These are phyloP conservation scores for Nadsonia fulvescens DNA, from an alignment of 805 yeast species.

Conservation along the genomic window DNA sequence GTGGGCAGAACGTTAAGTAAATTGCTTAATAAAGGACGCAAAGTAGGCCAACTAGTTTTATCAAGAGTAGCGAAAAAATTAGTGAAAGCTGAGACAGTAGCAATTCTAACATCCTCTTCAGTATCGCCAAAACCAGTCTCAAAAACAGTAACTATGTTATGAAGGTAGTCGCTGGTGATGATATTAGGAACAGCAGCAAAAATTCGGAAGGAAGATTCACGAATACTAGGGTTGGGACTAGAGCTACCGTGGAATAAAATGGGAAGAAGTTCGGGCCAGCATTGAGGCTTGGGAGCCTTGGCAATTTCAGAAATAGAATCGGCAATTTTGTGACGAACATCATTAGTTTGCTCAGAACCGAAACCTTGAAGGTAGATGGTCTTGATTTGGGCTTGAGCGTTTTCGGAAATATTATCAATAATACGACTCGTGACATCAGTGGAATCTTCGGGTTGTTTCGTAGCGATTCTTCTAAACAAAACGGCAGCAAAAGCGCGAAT, in stretches of 20 bases:
- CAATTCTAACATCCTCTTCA: slow-evolving; percentile 69
- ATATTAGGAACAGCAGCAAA: slow-evolving; percentile 70
- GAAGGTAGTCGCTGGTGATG: slow-evolving; percentile 39
- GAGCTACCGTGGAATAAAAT: slow-evolving; percentile 49
- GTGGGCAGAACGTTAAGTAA: slow-evolving; percentile 76
- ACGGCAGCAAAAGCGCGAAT: slow-evolving; percentile 63
- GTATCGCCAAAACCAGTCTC: slow-evolving; percentile 65
- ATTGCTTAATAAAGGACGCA: slow-evolving; percentile 67
- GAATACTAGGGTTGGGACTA: slow-evolving; percentile 41
- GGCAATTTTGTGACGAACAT: slow-evolving; percentile 76
- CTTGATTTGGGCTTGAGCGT: slow-evolving; percentile 45
- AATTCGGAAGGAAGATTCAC: slow-evolving; percentile 85
- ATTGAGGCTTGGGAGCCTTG: slow-evolving; percentile 17
- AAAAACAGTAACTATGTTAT: slow-evolving; percentile 45
- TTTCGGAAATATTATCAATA: slow-evolving; percentile 46
- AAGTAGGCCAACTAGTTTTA: slow-evolving; percentile 54
- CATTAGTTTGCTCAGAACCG: slow-evolving; percentile 43
- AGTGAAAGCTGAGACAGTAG: slow-evolving; percentile 84
- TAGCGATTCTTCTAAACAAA: slow-evolving; percentile 70
- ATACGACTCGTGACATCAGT: slow-evolving; percentile 56
- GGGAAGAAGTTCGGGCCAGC: slow-evolving; percentile 71
- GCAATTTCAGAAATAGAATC: slow-evolving; percentile 93
- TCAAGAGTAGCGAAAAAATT: slow-evolving; percentile 74
- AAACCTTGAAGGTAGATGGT: slow-evolving; percentile 56
- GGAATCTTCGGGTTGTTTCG: slow-evolving; percentile 53